These are phyloP conservation scores for Kwoniella sp. DNA, from an alignment of 768 basidiomycete species.

Conservation along the genomic window DNA sequence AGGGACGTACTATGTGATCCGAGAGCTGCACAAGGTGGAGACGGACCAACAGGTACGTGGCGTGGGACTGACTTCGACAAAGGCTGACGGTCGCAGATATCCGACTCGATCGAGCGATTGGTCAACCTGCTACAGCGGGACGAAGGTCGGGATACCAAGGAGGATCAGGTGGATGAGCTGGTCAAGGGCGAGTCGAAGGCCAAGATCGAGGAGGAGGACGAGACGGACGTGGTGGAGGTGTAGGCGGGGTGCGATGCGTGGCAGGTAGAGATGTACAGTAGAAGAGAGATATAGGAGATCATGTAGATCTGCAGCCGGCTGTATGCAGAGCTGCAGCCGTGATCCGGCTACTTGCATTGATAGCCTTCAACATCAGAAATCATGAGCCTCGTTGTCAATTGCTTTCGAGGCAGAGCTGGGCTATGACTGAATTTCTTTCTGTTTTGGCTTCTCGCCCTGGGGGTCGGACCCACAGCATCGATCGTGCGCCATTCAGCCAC, in stretches of 20 bases:
- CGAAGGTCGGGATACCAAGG: constrained; percentile 48
- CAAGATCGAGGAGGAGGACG: constrained; percentile 54
- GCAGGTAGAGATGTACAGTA: no score
- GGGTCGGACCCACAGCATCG: no score
- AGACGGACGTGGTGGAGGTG: constrained; percentile 71
- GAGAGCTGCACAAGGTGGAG: constrained; percentile 73
- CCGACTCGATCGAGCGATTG: constrained; percentile 79
- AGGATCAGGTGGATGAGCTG: constrained; percentile 62
- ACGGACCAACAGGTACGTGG: constrained; percentile 65
- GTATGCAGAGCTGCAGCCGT: background rate
- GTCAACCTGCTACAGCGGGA: constrained; percentile 66
- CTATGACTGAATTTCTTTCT: no score
- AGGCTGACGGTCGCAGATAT: constrained; percentile 56
- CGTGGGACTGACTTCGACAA: background rate
- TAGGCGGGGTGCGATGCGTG: no score
- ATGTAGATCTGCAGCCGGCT: background rate
- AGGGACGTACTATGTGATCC: constrained; percentile 82
- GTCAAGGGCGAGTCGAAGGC: constrained; percentile 45
- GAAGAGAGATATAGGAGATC: no score
- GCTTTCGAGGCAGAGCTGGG: no score
- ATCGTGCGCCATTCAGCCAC: no score
- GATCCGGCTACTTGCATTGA: no score
- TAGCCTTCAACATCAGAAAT: no score
- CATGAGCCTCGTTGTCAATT: no score
- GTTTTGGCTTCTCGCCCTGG: no score